A percentile compares a stretch with the other conserved stretches of the same genome.
These are phyloP conservation scores for Capronia coronata DNA, from an alignment of 2,329 filamentous ascomycete genomes.

Conservation along the genomic window DNA sequence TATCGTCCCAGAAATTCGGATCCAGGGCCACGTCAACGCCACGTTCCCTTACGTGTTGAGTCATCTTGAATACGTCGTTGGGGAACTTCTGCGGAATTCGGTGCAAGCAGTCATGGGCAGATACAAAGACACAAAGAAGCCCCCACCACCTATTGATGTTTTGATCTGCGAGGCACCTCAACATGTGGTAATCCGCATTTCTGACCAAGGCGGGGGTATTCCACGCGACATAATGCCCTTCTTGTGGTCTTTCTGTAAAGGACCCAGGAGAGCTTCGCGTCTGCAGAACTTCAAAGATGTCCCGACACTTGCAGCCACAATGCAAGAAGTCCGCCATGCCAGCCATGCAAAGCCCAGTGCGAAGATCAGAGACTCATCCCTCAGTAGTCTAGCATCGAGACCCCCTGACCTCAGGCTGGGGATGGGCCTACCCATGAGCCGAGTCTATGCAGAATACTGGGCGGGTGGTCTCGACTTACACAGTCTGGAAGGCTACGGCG, in stretches of 20 bases:
- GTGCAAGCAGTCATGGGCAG: constrained; percentile 86
- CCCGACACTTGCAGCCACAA: constrained; percentile 84
- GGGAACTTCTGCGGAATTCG: constrained; percentile 88
- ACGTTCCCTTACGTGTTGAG: constrained; percentile 95
- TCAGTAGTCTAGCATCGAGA: constrained; percentile 72
- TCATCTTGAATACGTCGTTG: constrained; percentile 94
- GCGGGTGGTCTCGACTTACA: constrained; percentile 86
- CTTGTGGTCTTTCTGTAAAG: constrained; percentile 96
- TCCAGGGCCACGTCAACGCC: constrained; percentile 78
- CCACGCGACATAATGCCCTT: constrained; percentile 77
- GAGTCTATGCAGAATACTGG: constrained; percentile 97
- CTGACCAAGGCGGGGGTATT: constrained; percentile 89
- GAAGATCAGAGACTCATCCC: constrained; percentile 54
- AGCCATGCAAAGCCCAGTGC: constrained; percentile 16
- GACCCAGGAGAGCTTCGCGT: constrained; percentile 67
- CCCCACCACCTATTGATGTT: constrained; percentile 80
- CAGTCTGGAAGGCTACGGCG: constrained; percentile 89
- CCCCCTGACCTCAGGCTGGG: constrained; percentile 82
- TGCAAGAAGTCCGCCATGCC: constrained; percentile 60
- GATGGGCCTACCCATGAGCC: constrained; percentile 87
- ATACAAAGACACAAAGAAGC: constrained; percentile 44
- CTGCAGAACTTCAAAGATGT: constrained; percentile 82
- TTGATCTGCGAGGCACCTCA: constrained; percentile 90
- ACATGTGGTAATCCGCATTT: constrained; percentile 93
- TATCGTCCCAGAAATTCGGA: constrained; percentile 69